Conservation (phyloP, 1,139 yeast genomes). For the Debaryomyces subglobosus region DNA sequence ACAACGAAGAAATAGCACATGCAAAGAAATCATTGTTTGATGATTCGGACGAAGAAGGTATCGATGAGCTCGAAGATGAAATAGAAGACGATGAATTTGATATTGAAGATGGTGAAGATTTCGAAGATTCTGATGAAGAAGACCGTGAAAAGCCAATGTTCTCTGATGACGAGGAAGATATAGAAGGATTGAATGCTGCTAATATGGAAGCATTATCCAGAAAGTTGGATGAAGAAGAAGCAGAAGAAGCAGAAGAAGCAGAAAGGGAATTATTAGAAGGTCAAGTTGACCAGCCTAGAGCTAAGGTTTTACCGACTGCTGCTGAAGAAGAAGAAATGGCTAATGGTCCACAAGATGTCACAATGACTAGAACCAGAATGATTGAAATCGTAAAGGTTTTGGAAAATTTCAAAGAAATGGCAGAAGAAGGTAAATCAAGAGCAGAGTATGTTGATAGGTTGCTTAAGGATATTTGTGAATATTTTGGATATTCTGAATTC, state of each 20-base stretch:
- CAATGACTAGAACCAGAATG: conserved; percentile 88
- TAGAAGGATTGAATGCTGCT: conserved; percentile 79
- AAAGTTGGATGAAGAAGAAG: conserved; percentile 71
- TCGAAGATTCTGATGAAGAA: conserved; percentile 57
- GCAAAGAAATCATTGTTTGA: conserved; percentile 80
- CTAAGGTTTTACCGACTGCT: conserved; percentile 64
- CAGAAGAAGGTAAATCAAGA: conserved; percentile 87
- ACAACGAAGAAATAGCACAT: conserved; percentile 41
- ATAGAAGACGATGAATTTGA: conserved; percentile 59
- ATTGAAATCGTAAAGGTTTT: conserved; percentile 94
- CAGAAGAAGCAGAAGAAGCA: conserved; percentile 74
- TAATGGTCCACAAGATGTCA: conserved; percentile 69
- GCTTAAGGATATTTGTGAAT: conserved; percentile 82
- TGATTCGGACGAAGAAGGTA: conserved; percentile 56
- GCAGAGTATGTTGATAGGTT: conserved; percentile 78
- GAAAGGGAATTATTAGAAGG: conserved; percentile 71
- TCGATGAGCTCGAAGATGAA: conserved; percentile 36
- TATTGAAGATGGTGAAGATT: conserved; percentile 54
- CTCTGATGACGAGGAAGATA: conserved; percentile 80
- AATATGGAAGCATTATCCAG: conserved; percentile 83
- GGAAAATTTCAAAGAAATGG: conserved; percentile 82
- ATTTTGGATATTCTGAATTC: conserved; percentile 95
- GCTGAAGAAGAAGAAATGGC: conserved; percentile 56
- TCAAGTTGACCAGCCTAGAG: conserved; percentile 67
- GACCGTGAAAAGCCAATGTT: conserved; percentile 73